Evolutionary conservation across 2,329 filamentous ascomycete genomes (phyloP), one percentile per base, ranked within the genome.

Genomic region (Stenocarpella maydis): DNA sequence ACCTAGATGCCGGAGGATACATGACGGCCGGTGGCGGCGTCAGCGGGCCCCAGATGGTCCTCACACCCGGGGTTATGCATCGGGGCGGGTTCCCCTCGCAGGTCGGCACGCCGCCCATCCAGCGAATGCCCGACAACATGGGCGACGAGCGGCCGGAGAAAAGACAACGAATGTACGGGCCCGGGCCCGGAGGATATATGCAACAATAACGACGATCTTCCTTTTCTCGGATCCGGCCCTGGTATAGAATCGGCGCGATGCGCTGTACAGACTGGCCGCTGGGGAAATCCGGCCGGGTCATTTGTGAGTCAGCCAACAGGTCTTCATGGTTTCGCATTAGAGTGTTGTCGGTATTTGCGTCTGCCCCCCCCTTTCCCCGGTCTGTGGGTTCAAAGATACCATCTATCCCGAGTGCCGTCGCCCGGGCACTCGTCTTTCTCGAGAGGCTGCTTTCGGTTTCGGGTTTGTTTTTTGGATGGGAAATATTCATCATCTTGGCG

Each of bases 161-260:
- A 76, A 80, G 86, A 61, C 86, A 87, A 73, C 80, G 86, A 53
- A 69, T 87, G 63, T 86, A 84, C 68, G 81, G 78, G 3, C 78
- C 82, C 0, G 81, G 78, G 1, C 78, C 81, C 1, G 77, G 79
- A n/a, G 65, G 65, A 21, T 80, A 77, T 71, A 84, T 82, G 75
- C 78, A 78, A 69, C 80, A 78, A 78, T 78, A 68, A 72, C 65
- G 71, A 69, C 71, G 39, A 64, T 34, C 21, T 37, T n/a, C 49
- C 43, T 26, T 37, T n/a, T 63, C 43, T 49, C 28, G 58, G 31
- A 24, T 61, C 41, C 43, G 28, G 37, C 14, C 41, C 45, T 41
- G 28, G 34, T 28, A 52, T 54, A 67, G 47, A 53, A 39, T 28
- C 14, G 45, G 58, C 58, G 58, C 58, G 24, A 41, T 41, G 58